Conservation (phyloP, 179 eudicot species). For the Vitellaria paradoxa region DNA sequence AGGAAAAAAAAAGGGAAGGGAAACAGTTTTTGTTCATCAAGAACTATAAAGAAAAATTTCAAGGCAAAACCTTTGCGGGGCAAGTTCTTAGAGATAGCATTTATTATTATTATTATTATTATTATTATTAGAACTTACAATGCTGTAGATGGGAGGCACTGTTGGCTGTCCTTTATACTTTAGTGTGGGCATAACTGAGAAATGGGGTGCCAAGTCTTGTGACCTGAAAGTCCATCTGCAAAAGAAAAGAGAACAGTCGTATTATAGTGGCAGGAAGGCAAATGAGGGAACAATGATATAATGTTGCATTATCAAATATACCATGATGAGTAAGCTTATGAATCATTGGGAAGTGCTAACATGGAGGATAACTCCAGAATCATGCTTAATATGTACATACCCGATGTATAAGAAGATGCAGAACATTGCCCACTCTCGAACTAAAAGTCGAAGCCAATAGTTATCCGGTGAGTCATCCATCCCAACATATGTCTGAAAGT, state of each 20-base stretch:
- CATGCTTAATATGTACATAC: conserved; percentile 29
- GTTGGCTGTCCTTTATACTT: conserved; percentile 45
- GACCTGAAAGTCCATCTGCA: conserved; percentile 92
- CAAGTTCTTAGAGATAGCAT: too few species aligned
- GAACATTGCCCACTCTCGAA: conserved; percentile 87
- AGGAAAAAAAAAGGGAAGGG: neutral
- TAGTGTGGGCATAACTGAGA: conserved; percentile 77
- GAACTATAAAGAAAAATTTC: neutral
- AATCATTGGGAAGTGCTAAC: neutral
- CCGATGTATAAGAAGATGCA: conserved; percentile 87
- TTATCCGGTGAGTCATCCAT: conserved; percentile 63
- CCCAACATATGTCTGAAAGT: conserved; percentile 68
- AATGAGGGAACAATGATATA: conserved; percentile 3
- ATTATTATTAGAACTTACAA: conserved; percentile 51
- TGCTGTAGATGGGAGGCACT: conserved; percentile 80
- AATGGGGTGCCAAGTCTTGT: conserved; percentile 74
- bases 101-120: neutral
- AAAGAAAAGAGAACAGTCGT: neutral
- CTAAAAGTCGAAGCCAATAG: conserved; percentile 78
- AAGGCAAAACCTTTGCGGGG: neutral
- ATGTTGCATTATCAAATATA: neutral
- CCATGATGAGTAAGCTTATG: neutral
- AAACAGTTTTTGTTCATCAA: neutral
- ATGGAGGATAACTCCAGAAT: neutral
- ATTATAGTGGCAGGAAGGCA: conserved; percentile 2